Percentiles rank a stretch among this genome's conserved stretches.
These are phyloP conservation scores for Psilocybe azurescens DNA, from an alignment of 768 basidiomycete species.

Conservation along the genomic window DNA sequence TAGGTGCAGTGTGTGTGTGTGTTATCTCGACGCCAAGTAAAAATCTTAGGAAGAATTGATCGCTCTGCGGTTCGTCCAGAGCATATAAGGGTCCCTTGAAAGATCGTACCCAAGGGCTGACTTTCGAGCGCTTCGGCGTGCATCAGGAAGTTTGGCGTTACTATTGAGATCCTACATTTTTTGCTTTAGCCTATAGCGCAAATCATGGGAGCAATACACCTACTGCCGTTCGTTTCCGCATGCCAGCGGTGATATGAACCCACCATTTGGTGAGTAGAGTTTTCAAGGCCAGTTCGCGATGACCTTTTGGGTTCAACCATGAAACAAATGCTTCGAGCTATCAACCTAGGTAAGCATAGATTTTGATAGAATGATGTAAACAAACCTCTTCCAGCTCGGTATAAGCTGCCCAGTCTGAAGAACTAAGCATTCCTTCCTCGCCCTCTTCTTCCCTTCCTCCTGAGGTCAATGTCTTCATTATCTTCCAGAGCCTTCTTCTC, in stretches of 20 bases:
- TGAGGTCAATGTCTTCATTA: slow-evolving; percentile 61
- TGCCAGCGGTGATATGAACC: slow-evolving; percentile 80
- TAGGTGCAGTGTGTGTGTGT: not conserved
- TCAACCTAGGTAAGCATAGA: slow-evolving; percentile 18
- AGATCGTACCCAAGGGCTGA: slow-evolving; percentile 63
- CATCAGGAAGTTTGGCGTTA: slow-evolving; percentile 76
- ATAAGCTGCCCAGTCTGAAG: slow-evolving; percentile 92
- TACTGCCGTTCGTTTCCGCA: slow-evolving; percentile 77
- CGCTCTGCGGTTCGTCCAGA: slow-evolving; percentile 85
- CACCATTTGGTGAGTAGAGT: slow-evolving; percentile 82
- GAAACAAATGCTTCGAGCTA: slow-evolving; percentile 83
- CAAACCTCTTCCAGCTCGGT: slow-evolving; percentile 87
- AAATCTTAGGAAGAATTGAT: slow-evolving; percentile 43
- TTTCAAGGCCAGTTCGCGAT: slow-evolving; percentile 84
- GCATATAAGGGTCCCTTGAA: slow-evolving; percentile 84
- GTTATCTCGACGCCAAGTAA: not conserved
- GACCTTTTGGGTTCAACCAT: slow-evolving; percentile 94
- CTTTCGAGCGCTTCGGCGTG: slow-evolving; percentile 79
- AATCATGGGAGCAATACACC: slow-evolving; percentile 32
- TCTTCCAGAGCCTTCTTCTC: slow-evolving; percentile 59
- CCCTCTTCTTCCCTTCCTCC: slow-evolving; percentile 85
- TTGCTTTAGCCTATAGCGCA: slow-evolving; percentile 15
- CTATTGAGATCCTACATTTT: slow-evolving; percentile 67
- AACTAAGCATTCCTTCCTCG: slow-evolving; percentile 68
- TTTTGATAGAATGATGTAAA: slow-evolving; percentile 9